These are phyloP conservation scores for Hepatocystis sp. DNA, from an alignment of 169 alveolate species.

Conservation along the genomic window DNA sequence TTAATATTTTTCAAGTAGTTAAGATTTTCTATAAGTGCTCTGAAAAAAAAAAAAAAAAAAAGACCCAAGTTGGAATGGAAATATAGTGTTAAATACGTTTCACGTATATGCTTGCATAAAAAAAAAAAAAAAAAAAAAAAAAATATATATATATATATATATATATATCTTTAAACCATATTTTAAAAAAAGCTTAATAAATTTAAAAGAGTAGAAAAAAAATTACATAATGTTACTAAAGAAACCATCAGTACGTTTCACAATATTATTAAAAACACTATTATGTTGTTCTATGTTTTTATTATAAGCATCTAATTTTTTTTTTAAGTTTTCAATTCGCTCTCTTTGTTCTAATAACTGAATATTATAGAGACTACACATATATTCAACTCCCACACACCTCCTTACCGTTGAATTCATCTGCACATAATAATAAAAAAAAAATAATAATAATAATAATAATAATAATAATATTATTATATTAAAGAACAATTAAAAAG, in stretches of 20 bases:
- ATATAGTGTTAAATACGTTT: too few species aligned
- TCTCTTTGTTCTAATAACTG: slow-evolving; percentile 67
- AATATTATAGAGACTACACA: slow-evolving; percentile 31
- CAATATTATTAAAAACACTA: slow-evolving; percentile 21
- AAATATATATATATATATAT: background rate
- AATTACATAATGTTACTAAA: slow-evolving; percentile 40
- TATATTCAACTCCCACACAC: slow-evolving; percentile 47
- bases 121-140: background rate
- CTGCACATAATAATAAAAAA: too few species aligned
- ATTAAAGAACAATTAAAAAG: too few species aligned
- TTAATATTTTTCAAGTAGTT: slow-evolving; percentile 18
- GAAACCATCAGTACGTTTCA: slow-evolving; percentile 53
- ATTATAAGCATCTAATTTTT: slow-evolving; percentile 40
- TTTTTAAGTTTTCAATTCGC: slow-evolving; percentile 40
- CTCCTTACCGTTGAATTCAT: slow-evolving; percentile 33
- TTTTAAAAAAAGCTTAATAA: too few species aligned
- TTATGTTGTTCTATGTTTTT: slow-evolving; percentile 56
- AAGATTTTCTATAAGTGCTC: slow-evolving; percentile 36
- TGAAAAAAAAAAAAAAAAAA: slow-evolving; percentile 1
- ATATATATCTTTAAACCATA: too few species aligned
- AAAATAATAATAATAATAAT: too few species aligned
- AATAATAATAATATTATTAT: too few species aligned
- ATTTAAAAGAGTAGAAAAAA: slow-evolving; percentile 1
- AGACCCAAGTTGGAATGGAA: background rate
- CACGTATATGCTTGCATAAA: too few species aligned